Conservation (phyloP, 2,329 filamentous ascomycete genomes). For the Epichloe gansuensis region DNA sequence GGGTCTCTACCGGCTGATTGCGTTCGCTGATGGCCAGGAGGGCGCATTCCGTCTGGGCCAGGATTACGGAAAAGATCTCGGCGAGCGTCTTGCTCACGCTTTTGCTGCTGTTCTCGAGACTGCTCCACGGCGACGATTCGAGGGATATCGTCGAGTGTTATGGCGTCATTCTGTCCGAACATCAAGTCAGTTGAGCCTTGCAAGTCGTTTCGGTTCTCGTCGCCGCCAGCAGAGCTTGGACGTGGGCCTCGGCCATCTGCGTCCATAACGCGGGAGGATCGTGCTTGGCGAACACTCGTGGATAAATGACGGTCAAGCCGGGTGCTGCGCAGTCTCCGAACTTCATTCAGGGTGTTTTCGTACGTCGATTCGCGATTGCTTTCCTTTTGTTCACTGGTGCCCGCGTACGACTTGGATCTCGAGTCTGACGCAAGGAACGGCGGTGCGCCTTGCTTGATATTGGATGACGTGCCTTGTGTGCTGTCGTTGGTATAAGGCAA, state of each 20-base stretch:
- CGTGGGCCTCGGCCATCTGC: conserved; percentile 45
- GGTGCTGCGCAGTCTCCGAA: conserved; percentile 80
- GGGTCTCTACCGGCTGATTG: conserved; percentile 40
- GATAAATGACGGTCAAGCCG: conserved; percentile 89
- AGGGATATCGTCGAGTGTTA: conserved; percentile 92
- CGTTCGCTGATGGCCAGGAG: conserved; percentile 55
- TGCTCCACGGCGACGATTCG: conserved; percentile 93
- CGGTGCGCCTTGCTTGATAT: conserved; percentile 13
- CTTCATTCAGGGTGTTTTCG: conserved; percentile 92
- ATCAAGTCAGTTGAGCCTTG: conserved; percentile 61
- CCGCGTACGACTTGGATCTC: conserved; percentile 62
- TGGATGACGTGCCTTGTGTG: conserved; percentile 17
- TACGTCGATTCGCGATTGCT: conserved; percentile 60
- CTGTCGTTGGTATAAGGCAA: conserved; percentile 64
- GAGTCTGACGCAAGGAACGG: conserved; percentile 46
- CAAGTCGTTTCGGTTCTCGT: conserved; percentile 26
- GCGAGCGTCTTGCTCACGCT: conserved; percentile 37
- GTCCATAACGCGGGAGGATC: conserved; percentile 86
- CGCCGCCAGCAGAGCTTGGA: conserved; percentile 58
- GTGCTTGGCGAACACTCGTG: conserved; percentile 79
- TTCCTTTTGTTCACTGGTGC: conserved; percentile 34
- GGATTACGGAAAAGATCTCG: conserved; percentile 55
- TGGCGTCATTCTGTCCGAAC: conserved; percentile 78
- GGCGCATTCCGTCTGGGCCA: conserved; percentile 25
- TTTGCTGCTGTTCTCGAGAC: conserved; percentile 77